Evolutionary conservation across 2,329 filamentous ascomycete genomes (phyloP).

Genomic region (Pseudogymnoascus pannorum): DNA sequence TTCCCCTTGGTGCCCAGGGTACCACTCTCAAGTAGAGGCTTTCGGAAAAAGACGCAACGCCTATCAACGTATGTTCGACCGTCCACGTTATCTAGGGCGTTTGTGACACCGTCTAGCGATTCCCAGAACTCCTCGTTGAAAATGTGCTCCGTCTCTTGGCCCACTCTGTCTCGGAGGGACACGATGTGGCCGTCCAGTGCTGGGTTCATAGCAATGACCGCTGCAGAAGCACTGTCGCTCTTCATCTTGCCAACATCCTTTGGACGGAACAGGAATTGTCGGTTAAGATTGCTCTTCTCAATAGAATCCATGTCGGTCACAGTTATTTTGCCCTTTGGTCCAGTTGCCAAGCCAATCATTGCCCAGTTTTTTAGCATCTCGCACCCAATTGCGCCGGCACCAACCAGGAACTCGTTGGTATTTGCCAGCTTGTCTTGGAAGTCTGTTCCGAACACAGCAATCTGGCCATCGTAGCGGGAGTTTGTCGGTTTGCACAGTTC

Average conservation of each 20-base stretch:
- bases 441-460: slow-evolving; percentile 88
- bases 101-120: slow-evolving; percentile 82
- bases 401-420: slow-evolving; percentile 86
- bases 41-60: slow-evolving; percentile 96
- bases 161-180: slow-evolving; percentile 81
- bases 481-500: slow-evolving; percentile 81
- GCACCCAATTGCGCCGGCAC: slow-evolving; percentile 93
- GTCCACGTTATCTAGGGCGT: slow-evolving; percentile 95
- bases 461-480: slow-evolving; percentile 91
- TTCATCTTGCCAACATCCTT: slow-evolving; percentile 94
- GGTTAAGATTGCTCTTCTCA: slow-evolving; percentile 96
- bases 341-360: slow-evolving; percentile 90
- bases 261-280: slow-evolving; percentile 90
- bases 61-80: slow-evolving; percentile 94
- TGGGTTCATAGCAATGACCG: slow-evolving; percentile 93
- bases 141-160: slow-evolving; percentile 82
- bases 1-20: slow-evolving; percentile 99
- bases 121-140: slow-evolving; percentile 95
- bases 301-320: slow-evolving; percentile 99
- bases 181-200: slow-evolving; percentile 81
- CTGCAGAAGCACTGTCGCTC: slow-evolving; percentile 85
- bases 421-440: slow-evolving; percentile 93
- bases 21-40: slow-evolving; percentile 90
- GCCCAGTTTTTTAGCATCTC: slow-evolving; percentile 99
- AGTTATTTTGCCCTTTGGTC: slow-evolving; percentile 78